Evolutionary conservation across 495 filamentous ascomycete genomes (phyloP).

Genomic region (Neurospora sp.): DNA sequence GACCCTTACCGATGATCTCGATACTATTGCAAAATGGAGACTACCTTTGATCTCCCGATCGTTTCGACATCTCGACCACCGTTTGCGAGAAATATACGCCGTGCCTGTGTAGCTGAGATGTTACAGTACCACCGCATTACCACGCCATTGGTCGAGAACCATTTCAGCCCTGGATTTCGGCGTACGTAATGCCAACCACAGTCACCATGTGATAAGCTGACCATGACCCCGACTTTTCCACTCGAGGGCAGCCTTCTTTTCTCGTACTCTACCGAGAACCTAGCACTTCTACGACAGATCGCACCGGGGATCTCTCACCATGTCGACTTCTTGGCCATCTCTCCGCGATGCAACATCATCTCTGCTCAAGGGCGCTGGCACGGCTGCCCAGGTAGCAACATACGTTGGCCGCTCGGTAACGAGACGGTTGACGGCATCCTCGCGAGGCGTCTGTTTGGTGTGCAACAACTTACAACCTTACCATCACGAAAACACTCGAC

Average conservation of each 20-base stretch:
- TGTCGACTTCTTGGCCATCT: not conserved
- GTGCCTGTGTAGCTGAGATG: not conserved
- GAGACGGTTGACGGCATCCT: slow-evolving; percentile 25
- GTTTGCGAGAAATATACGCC: not conserved
- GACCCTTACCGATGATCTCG: no score
- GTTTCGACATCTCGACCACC: not conserved
- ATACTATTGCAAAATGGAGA: not conserved
- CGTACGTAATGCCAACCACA: not conserved
- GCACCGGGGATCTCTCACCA: not conserved
- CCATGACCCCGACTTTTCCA: not conserved
- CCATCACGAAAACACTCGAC: not conserved
- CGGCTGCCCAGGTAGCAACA: not conserved
- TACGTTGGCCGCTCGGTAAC: slow-evolving; percentile 26
- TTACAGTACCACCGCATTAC: not conserved
- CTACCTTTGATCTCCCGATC: not conserved
- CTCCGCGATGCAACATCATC: not conserved
- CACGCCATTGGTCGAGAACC: not conserved
- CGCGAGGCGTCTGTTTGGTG: not conserved
- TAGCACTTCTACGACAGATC: not conserved
- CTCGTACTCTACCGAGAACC: not conserved
- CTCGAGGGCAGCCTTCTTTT: not conserved
- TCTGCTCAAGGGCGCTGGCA: not conserved
- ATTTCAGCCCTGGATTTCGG: not conserved
- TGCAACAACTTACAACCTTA: not conserved
- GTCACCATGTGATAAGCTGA: not conserved